A percentile compares a stretch with the other conserved stretches of the same genome.
phyloP scores from a whole-genome alignment of 2,329 filamentous ascomycete species.

The Stachybotrys chlorohalonatus region DNA sequence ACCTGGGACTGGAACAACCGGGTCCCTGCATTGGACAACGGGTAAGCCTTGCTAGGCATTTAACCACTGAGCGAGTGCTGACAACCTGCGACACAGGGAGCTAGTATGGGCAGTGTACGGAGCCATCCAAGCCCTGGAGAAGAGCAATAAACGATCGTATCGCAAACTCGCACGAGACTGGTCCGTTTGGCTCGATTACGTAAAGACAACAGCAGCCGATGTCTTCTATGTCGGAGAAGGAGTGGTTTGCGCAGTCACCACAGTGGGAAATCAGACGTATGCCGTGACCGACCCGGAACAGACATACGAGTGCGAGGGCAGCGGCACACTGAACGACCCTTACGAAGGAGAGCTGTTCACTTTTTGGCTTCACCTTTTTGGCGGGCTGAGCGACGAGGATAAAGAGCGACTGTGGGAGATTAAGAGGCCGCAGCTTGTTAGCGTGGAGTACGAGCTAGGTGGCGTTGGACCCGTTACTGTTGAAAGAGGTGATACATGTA shows the following conservation, averaged over 20 bases:
- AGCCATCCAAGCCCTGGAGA: slow-evolving; percentile 25
- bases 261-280: slow-evolving; percentile 23
- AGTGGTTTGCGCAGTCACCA: slow-evolving; percentile 28
- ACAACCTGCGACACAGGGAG: slow-evolving; percentile 15
- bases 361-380: slow-evolving; percentile 30
- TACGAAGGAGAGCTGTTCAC: slow-evolving; percentile 34
- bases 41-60: slow-evolving; percentile 11
- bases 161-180: slow-evolving; percentile 22
- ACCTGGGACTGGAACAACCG: slow-evolving; percentile 27
- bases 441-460: slow-evolving; percentile 24
- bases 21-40: slow-evolving; percentile 30
- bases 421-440: slow-evolving; percentile 27
- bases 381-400: slow-evolving; percentile 18
- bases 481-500: slow-evolving; percentile 18
- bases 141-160: slow-evolving; percentile 9
- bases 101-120: slow-evolving; percentile 33
- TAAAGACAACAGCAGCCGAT: slow-evolving; percentile 23
- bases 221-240: slow-evolving; percentile 29
- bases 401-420: slow-evolving; percentile 25
- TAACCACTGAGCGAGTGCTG: neutral
- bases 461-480: slow-evolving; percentile 30
- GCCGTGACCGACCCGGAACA: slow-evolving; percentile 16
- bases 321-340: slow-evolving; percentile 26
- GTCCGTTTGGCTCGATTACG: slow-evolving; percentile 31
- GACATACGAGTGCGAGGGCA: slow-evolving; percentile 26